phyloP scores from a whole-genome alignment of 768 basidiomycete species.

The Tulasnella sp. region DNA sequence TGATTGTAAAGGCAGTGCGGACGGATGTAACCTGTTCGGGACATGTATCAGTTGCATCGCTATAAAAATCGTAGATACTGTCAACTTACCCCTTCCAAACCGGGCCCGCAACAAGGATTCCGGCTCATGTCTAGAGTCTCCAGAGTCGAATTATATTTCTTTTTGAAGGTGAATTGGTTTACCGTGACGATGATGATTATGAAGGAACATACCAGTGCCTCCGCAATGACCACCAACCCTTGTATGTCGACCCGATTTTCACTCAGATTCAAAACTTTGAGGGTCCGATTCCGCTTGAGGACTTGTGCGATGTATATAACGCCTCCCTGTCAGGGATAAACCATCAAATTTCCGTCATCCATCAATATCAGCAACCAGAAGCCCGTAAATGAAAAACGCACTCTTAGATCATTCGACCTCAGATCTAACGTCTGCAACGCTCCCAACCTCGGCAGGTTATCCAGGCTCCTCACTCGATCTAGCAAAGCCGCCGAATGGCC shows the following conservation, averaged over 20 bases:
- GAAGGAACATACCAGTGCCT: slow-evolving; percentile 91
- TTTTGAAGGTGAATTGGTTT: slow-evolving; percentile 26
- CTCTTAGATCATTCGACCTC: slow-evolving; percentile 82
- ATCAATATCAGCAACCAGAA: neutral
- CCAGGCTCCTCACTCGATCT: slow-evolving; percentile 83
- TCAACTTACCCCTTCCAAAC: slow-evolving; percentile 71
- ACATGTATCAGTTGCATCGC: slow-evolving; percentile 38
- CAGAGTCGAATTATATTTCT: slow-evolving; percentile 91
- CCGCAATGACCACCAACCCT: slow-evolving; percentile 71
- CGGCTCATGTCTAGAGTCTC: slow-evolving; percentile 90
- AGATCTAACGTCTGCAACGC: slow-evolving; percentile 82
- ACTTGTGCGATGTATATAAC: slow-evolving; percentile 90
- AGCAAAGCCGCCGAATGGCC: slow-evolving; percentile 47
- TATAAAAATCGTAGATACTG: neutral
- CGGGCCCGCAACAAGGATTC: slow-evolving; percentile 88
- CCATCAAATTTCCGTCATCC: neutral
- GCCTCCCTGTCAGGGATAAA: slow-evolving; percentile 38
- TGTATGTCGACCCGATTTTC: slow-evolving; percentile 87
- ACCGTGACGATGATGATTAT: no score
- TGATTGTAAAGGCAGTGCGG: slow-evolving; percentile 85
- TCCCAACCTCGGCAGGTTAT: slow-evolving; percentile 74
- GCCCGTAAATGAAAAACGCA: slow-evolving; percentile 31
- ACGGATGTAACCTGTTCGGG: slow-evolving; percentile 46
- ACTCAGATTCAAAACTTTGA: slow-evolving; percentile 87
- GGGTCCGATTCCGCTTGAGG: slow-evolving; percentile 85